Evolutionary conservation across 352 stramenopile genomes (phyloP).

Genomic region (Pythium guiyangense): DNA sequence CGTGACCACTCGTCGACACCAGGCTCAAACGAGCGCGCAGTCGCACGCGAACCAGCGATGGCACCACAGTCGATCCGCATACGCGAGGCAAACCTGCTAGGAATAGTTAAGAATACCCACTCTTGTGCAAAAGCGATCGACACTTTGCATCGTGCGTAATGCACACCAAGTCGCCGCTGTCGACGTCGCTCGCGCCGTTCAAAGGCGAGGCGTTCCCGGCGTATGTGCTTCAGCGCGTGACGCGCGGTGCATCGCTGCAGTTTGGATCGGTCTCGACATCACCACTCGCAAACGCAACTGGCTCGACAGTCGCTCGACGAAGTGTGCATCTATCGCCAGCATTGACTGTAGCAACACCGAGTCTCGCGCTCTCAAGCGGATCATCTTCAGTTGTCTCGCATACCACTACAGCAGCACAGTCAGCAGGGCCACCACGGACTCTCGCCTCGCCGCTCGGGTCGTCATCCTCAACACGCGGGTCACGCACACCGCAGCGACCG

Average conservation of each 20-base stretch:
- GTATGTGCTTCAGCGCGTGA: conserved; percentile 40
- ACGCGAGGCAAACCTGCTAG: too few species aligned
- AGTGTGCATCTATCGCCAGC: background rate
- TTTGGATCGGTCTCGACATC: background rate
- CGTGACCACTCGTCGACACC: too few species aligned
- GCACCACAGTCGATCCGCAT: too few species aligned
- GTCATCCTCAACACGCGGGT: background rate
- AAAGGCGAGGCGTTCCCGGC: conserved; percentile 62
- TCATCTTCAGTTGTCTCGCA: background rate
- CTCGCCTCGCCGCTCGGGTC: background rate
- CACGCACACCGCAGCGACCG: conserved; percentile 20
- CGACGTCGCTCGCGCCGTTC: conserved; percentile 23
- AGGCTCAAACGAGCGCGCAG: too few species aligned
- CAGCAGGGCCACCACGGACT: background rate
- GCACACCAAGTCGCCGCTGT: background rate
- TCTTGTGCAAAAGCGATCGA: too few species aligned
- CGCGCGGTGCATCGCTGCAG: conserved; percentile 2
- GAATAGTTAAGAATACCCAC: too few species aligned
- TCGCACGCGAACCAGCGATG: too few species aligned
- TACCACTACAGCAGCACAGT: background rate
- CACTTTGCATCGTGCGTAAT: too few species aligned
- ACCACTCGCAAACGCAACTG: background rate
- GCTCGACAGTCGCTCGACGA: too few species aligned
- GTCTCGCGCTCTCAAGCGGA: background rate
- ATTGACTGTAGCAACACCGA: too few species aligned